Evolutionary conservation across 2,329 filamentous ascomycete species (phyloP).

Genomic region (Diaporthe aspalathi): DNA sequence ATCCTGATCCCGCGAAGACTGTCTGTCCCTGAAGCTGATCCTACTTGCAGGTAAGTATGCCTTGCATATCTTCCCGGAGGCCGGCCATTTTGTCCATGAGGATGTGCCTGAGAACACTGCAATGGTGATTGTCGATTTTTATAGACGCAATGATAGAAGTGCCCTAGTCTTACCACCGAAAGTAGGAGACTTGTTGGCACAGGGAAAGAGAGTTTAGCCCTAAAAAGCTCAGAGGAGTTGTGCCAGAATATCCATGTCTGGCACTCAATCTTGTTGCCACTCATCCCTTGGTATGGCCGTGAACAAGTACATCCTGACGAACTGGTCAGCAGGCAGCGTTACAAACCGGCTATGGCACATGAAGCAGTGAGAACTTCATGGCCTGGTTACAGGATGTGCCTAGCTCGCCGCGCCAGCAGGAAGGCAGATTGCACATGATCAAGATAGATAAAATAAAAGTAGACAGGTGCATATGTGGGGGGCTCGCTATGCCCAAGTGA

Average conservation of each 20-base stretch:
- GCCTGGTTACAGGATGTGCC: background rate
- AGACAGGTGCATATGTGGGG: background rate
- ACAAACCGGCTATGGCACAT: background rate
- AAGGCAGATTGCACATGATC: background rate
- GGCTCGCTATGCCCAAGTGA: background rate
- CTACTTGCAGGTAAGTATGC: conserved; percentile 82
- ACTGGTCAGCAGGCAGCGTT: background rate
- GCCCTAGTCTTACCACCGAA: conserved; percentile 90
- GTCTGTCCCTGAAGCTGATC: conserved; percentile 35
- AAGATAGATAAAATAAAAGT: conserved; percentile 20
- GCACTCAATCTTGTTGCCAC: background rate
- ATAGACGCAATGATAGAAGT: conserved; percentile 88
- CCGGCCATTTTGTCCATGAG: conserved; percentile 97
- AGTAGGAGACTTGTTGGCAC: conserved; percentile 77
- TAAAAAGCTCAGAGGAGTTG: background rate
- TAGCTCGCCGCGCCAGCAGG: background rate
- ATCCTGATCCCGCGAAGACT: background rate
- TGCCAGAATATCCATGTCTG: background rate
- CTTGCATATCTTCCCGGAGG: conserved; percentile 91
- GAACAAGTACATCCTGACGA: background rate
- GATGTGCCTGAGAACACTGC: conserved; percentile 93
- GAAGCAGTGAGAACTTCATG: background rate
- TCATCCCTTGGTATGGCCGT: background rate
- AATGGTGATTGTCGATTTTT: conserved; percentile 87
- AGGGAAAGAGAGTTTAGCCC: conserved; percentile 68